Evolutionary conservation across 805 yeast genomes (phyloP).

Genomic region (Wickerhamomyces xylosicus): DNA sequence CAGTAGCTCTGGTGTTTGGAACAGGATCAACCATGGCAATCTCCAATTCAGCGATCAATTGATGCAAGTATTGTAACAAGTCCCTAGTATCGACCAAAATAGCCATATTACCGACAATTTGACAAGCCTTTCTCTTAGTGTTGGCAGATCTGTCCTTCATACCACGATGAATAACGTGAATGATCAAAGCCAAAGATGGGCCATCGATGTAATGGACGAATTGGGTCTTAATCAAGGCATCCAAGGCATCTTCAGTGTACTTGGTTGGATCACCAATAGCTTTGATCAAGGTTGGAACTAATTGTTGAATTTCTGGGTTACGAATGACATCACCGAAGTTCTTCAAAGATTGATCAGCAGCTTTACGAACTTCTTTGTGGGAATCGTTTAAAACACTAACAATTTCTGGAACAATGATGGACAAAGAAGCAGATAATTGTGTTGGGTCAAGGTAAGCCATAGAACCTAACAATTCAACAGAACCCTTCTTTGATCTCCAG

Average conservation of each 20-base stretch:
- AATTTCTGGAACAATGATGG: conserved; percentile 90
- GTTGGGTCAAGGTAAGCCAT: conserved; percentile 97
- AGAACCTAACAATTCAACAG: conserved; percentile 91
- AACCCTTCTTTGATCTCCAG: conserved; percentile 96
- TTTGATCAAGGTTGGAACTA: conserved; percentile 77
- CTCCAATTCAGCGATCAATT: conserved; percentile 74
- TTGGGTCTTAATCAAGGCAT: conserved; percentile 77
- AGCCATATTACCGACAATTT: conserved; percentile 98
- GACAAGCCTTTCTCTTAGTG: conserved; percentile 89
- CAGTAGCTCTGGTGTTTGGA: conserved; percentile 93
- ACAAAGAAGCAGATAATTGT: conserved; percentile 80
- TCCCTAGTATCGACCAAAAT: conserved; percentile 86
- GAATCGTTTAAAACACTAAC: conserved; percentile 92
- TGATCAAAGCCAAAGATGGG: conserved; percentile 90
- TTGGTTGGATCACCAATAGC: conserved; percentile 96
- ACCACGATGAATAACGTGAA: conserved; percentile 93
- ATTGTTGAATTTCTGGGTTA: conserved; percentile 90
- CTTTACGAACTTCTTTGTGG: conserved; percentile 92
- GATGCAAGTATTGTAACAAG: conserved; percentile 70
- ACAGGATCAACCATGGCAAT: conserved; percentile 98
- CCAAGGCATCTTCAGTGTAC: conserved; percentile 79
- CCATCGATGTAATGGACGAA: conserved; percentile 98
- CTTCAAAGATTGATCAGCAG: conserved; percentile 83
- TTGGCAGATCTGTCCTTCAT: conserved; percentile 90
- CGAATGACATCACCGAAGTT: conserved; percentile 94